Percentiles rank a stretch among this genome's conserved stretches.
phyloP scores from a whole-genome alignment of 495 filamentous ascomycete species.

The Parathielavia appendiculata region DNA sequence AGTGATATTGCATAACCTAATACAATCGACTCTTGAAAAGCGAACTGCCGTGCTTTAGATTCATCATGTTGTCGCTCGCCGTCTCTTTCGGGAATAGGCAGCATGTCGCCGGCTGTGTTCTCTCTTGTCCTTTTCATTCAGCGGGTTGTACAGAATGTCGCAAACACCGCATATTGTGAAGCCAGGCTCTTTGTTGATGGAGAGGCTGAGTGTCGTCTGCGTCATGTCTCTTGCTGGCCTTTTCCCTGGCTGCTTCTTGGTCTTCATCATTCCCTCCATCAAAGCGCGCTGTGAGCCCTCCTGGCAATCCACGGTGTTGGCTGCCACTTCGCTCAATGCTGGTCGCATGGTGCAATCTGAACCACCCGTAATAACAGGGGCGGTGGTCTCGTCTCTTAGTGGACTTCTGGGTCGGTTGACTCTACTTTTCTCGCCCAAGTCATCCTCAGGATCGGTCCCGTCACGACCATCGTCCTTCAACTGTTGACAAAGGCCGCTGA shows the following conservation, averaged over 20 bases:
- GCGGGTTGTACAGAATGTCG: constrained; percentile 44
- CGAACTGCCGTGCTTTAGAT: too few species aligned
- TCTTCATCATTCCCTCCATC: background rate
- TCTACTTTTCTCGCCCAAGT: background rate
- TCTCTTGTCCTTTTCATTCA: constrained; percentile 43
- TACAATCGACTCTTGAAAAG: background rate
- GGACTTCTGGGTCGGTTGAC: background rate
- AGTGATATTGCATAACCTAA: too few species aligned
- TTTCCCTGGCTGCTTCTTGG: constrained; percentile 14
- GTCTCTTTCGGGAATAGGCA: constrained; percentile 20
- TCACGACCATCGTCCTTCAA: background rate
- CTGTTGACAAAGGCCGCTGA: background rate
- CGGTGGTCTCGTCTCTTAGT: background rate
- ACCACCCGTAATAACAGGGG: background rate
- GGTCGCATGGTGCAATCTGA: background rate
- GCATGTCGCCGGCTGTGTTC: constrained; percentile 40
- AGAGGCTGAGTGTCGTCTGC: constrained; percentile 43
- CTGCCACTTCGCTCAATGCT: background rate
- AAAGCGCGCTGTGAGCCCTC: background rate
- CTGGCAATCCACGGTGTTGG: background rate
- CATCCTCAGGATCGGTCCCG: background rate
- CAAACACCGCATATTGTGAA: constrained; percentile 45
- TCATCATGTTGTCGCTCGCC: background rate
- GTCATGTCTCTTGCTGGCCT: constrained; percentile 29
- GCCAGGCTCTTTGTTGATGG: constrained; percentile 30